Percentiles rank a stretch among this genome's conserved stretches.
These are phyloP conservation scores for Elongisporangium anandrum DNA, from an alignment of 352 stramenopile genomes.

Conservation along the genomic window DNA sequence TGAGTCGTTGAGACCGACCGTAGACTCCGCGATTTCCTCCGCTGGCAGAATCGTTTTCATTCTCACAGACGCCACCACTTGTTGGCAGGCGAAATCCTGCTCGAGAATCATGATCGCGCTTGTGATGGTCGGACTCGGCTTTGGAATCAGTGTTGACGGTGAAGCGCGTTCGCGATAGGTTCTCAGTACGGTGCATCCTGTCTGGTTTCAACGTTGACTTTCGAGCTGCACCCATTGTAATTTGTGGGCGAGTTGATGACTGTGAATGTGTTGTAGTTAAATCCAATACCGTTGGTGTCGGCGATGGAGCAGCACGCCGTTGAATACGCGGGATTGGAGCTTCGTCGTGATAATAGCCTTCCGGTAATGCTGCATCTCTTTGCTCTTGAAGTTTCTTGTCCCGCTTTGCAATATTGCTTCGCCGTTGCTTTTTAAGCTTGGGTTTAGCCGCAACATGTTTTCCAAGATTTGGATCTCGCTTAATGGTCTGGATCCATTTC, in stretches of 20 bases:
- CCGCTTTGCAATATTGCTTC: slow-evolving; percentile 12
- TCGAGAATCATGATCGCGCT: slow-evolving; percentile 8
- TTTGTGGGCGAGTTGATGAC: neutral
- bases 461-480: slow-evolving; percentile 8
- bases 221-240: neutral
- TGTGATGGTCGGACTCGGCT: slow-evolving; percentile 46
- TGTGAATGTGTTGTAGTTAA: neutral
- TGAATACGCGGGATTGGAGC: slow-evolving; percentile 21
- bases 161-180: slow-evolving; percentile 55
- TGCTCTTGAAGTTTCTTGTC: neutral
- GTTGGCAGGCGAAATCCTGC: neutral
- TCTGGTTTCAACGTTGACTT: slow-evolving; percentile 60
- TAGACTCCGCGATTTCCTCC: slow-evolving; percentile 38
- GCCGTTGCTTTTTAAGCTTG: slow-evolving; percentile 5
- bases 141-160: slow-evolving; percentile 46
- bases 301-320: slow-evolving; percentile 1
- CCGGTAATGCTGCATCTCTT: slow-evolving; percentile 4
- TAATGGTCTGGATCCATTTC: slow-evolving; percentile 57
- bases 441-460: slow-evolving; percentile 2
- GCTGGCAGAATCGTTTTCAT: neutral
- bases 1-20: slow-evolving; percentile 46
- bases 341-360: slow-evolving; percentile 15
- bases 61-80: neutral
- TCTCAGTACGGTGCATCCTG: slow-evolving; percentile 65
- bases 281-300: neutral